Percentiles rank a stretch among this genome's conserved stretches.
These are phyloP conservation scores for Hymenoscyphus fructigenus DNA, from an alignment of 2,329 filamentous ascomycete species.

Conservation along the genomic window DNA sequence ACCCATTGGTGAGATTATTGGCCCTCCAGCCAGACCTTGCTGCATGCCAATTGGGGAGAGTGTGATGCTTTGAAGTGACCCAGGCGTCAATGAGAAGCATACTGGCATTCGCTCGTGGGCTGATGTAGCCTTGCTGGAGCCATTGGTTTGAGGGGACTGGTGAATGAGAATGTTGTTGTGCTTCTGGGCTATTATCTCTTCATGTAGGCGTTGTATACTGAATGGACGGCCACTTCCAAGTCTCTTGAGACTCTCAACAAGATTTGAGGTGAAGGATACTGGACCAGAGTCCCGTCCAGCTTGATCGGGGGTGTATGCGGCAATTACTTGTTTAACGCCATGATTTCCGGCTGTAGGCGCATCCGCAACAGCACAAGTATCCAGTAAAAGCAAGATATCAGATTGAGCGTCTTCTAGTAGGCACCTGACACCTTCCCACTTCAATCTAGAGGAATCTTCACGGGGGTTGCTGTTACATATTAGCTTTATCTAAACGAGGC, in stretches of 20 bases:
- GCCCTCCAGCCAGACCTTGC: conserved; percentile 35
- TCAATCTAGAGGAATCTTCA: conserved; percentile 59
- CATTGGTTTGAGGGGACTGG: conserved; percentile 47
- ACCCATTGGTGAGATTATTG: conserved; percentile 31
- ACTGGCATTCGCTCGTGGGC: conserved; percentile 44
- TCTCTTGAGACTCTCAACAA: conserved; percentile 55
- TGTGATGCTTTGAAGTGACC: conserved; percentile 52
- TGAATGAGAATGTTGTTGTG: conserved; percentile 43
- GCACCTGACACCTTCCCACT: conserved; percentile 62
- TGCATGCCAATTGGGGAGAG: conserved; percentile 42
- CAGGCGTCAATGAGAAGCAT: conserved; percentile 55
- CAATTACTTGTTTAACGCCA: conserved; percentile 62
- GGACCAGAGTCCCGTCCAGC: conserved; percentile 44
- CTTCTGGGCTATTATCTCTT: conserved; percentile 47
- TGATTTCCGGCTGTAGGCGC: conserved; percentile 50
- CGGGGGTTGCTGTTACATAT: conserved; percentile 51
- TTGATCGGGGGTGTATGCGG: conserved; percentile 57
- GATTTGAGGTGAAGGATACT: conserved; percentile 58
- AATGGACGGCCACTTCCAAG: conserved; percentile 55
- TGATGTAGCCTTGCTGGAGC: conserved; percentile 38
- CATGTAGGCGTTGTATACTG: conserved; percentile 54
- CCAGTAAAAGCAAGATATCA: conserved; percentile 61
- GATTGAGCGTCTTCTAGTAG: conserved; percentile 62
- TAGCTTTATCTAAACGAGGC: conserved; percentile 36
- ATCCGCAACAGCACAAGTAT: conserved; percentile 59